Conservation (phyloP, 2,329 filamentous ascomycete genomes). For the Phaeosphaeriaceae sp. region DNA sequence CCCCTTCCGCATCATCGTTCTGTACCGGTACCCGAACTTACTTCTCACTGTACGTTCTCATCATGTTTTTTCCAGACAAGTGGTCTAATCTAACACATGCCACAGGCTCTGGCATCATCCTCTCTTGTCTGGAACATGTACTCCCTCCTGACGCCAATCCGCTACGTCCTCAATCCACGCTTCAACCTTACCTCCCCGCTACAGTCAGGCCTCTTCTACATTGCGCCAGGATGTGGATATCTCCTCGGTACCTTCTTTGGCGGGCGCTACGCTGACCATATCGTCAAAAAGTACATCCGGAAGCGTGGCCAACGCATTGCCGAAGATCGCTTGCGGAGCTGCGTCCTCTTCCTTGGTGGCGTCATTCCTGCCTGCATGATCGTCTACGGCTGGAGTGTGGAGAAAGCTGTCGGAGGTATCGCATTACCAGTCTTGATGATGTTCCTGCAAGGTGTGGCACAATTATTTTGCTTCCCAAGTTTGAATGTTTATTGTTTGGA, state of each 20-base stretch:
- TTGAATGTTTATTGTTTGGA: constrained; percentile 85
- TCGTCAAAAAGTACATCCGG: constrained; percentile 70
- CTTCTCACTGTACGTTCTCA: constrained; percentile 51
- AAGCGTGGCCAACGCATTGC: constrained; percentile 69
- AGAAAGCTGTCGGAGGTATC: constrained; percentile 63
- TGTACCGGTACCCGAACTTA: constrained; percentile 75
- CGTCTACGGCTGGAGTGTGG: constrained; percentile 72
- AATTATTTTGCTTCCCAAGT: constrained; percentile 78
- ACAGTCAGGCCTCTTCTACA: constrained; percentile 75
- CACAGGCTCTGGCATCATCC: constrained; percentile 63
- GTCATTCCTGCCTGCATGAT: constrained; percentile 70
- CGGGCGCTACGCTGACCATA: constrained; percentile 74
- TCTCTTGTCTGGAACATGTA: constrained; percentile 81
- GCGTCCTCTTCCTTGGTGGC: constrained; percentile 63
- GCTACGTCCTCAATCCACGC: constrained; percentile 77
- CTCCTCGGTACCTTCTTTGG: constrained; percentile 74
- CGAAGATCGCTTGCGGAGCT: constrained; percentile 70
- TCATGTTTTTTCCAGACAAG: too few species aligned
- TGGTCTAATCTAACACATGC: background rate
- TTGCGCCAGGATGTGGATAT: constrained; percentile 76
- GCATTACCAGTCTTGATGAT: constrained; percentile 74
- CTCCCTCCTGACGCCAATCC: constrained; percentile 71
- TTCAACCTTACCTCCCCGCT: constrained; percentile 73
- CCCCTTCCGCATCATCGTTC: constrained; percentile 68
- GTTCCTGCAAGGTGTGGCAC: constrained; percentile 77